phyloP scores from a whole-genome alignment of 768 basidiomycete species.

The Leccinum sublutescens region DNA sequence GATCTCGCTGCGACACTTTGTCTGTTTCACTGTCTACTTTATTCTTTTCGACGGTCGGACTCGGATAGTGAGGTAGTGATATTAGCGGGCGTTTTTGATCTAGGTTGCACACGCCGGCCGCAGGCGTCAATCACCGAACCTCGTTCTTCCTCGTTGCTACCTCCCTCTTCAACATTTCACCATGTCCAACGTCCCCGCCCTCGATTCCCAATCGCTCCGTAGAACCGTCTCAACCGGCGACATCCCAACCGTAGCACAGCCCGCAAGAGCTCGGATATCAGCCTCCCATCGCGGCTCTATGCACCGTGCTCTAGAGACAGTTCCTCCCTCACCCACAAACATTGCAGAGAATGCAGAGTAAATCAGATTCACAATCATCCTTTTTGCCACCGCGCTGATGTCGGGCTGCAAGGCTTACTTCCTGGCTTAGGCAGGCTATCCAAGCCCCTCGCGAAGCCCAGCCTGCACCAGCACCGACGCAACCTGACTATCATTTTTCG shows the following conservation, averaged over 20 bases:
- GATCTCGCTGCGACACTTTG: slow-evolving; percentile 12
- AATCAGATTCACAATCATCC: slow-evolving; percentile 8
- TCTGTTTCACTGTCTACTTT: slow-evolving; percentile 1
- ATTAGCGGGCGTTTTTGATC: slow-evolving; percentile 1
- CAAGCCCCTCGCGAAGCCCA: slow-evolving; percentile 17
- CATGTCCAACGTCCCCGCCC: slow-evolving; percentile 27
- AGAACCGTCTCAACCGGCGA: slow-evolving; percentile 36
- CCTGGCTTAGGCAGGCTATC: slow-evolving; percentile 27
- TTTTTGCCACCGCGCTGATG: slow-evolving; percentile 20
- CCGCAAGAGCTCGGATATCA: slow-evolving; percentile 30
- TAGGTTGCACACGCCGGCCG: slow-evolving; percentile 26
- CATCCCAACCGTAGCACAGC: slow-evolving; percentile 27
- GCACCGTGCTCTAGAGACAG: slow-evolving; percentile 23
- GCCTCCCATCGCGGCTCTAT: slow-evolving; percentile 28
- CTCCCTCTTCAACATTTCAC: slow-evolving; percentile 20
- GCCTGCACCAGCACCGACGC: background rate
- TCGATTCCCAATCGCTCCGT: slow-evolving; percentile 34
- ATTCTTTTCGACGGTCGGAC: slow-evolving; percentile 10
- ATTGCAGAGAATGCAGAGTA: slow-evolving; percentile 19
- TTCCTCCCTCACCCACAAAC: slow-evolving; percentile 18
- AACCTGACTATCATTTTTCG: slow-evolving; percentile 8
- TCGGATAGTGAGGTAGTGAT: slow-evolving; percentile 19
- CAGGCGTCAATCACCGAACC: slow-evolving; percentile 30
- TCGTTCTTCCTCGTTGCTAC: slow-evolving; percentile 11
- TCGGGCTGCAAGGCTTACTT: slow-evolving; percentile 17